A percentile compares a stretch with the other conserved stretches of the same genome.
Evolutionary conservation across 2,329 filamentous ascomycete genomes (phyloP).

Genomic region (Fusarium buharicum): DNA sequence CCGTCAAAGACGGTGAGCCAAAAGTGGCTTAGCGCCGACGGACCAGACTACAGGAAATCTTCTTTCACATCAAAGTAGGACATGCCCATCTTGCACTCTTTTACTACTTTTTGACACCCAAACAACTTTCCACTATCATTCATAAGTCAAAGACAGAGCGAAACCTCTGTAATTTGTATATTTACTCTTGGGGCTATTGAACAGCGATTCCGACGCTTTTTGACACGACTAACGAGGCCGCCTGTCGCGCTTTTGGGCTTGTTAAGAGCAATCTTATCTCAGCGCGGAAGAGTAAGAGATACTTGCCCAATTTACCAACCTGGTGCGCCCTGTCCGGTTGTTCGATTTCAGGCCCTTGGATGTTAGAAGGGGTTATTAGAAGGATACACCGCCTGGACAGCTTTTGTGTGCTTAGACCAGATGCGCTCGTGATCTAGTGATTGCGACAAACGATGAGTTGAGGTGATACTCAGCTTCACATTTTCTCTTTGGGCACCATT

Average conservation of each 20-base stretch:
- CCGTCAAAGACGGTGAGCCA: conserved; percentile 15
- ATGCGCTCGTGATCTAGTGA: conserved; percentile 5
- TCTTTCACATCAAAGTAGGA: conserved; percentile 32
- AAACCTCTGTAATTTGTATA: not conserved
- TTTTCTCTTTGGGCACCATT: not conserved
- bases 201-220: not conserved
- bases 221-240: not conserved
- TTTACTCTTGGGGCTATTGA: not conserved
- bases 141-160: not conserved
- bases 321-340: not conserved
- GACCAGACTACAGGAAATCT: conserved; percentile 27
- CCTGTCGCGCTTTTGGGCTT: not conserved
- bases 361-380: not conserved
- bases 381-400: too few relatives aligned
- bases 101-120: conserved; percentile 1
- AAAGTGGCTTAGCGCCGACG: conserved; percentile 16
- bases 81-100: conserved; percentile 21
- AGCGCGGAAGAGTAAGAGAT: not conserved
- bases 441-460: conserved; percentile 4
- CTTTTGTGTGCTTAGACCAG: not conserved
- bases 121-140: not conserved
- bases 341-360: not conserved
- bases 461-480: not conserved
- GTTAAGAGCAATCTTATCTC: not conserved
- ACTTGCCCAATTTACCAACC: not conserved